Base-by-base conservation (phyloP, 2,329 filamentous ascomycete species). In the Ilyonectria mors-panacis region DNA sequence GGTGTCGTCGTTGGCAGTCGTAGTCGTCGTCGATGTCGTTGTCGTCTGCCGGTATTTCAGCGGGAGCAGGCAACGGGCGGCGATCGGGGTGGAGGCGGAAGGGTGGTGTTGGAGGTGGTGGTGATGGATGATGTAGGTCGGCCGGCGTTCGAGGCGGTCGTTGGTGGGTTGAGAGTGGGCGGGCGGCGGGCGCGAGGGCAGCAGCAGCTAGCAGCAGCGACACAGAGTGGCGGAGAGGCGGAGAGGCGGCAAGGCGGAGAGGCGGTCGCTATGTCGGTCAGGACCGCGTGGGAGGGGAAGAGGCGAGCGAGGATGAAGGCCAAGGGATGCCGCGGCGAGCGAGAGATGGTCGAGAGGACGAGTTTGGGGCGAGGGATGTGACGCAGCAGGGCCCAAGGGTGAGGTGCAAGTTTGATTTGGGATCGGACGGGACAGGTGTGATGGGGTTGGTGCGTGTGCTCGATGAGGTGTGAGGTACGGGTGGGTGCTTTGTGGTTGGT, bases 371-470 rank as follows among this genome's bases (percentile, higher is more conserved):
- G 53, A 66, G 58, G 63, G 67, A 68, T 64, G 70, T 73, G 73
- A 75, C 72, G 69, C 72, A 73, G 61, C 65, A 70, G 63, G 73
- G 67, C 61, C 64, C 53, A 72, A 69, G 56, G 65, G 59, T 66
- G 65, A 66, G 64, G 70, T 71, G 65, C 70, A 65, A 65, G 63
- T 67, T 69, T 72, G 62, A 66, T 67, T 63, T 72, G 73, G 68
- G 69, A 71, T 70, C 63, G 67, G 64, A 72, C 63, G 69, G 70
- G 71, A 73, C 70, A 69, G 70, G 59, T 64, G 57, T 66, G 65
- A 71, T 75, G 72, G 69, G 72, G 67, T 45, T 66, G 58, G 63
- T 66, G 63, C 58, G 54, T 62, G 63, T 60, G 63, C 58, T 63
- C 54, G 67, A 65, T 67, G 67, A 57, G 44, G 50, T 42, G 48